Evolutionary conservation across 352 stramenopile genomes (phyloP).

Genomic region (Phytopythium ostracodes): DNA sequence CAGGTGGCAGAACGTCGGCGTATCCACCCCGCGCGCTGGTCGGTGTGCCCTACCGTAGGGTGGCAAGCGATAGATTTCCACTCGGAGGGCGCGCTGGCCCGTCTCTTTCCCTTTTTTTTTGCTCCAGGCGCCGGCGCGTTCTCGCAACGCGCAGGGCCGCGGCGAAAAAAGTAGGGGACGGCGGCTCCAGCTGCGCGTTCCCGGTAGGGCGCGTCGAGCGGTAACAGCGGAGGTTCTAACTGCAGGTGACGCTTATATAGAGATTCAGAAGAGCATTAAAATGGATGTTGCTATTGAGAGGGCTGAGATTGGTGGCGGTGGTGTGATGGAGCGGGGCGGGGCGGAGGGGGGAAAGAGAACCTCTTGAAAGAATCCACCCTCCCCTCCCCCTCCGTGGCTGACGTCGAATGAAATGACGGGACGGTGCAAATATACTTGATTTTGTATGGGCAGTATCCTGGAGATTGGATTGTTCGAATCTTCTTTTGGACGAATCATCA

Average conservation of each 20-base stretch:
- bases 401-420: background rate
- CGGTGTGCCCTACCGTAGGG: background rate
- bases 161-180: conserved; percentile 17
- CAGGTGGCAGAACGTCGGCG: conserved; percentile 5
- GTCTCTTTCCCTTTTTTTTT: background rate
- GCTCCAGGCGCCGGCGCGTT: conserved; percentile 7
- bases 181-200: conserved; percentile 13
- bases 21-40: background rate
- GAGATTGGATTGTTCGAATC: background rate
- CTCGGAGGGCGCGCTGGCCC: background rate
- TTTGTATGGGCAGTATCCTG: background rate
- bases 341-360: too few species aligned
- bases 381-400: too few species aligned
- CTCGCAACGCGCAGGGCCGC: conserved; percentile 2
- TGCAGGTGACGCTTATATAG: too few species aligned
- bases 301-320: background rate
- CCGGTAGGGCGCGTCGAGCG: background rate
- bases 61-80: background rate
- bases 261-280: background rate
- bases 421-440: background rate
- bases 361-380: background rate
- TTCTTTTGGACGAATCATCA: background rate
- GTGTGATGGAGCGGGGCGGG: background rate
- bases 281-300: background rate
- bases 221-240: too few species aligned